Base-by-base conservation (phyloP, 768 basidiomycete genomes). In the Amanita rimosa region DNA sequence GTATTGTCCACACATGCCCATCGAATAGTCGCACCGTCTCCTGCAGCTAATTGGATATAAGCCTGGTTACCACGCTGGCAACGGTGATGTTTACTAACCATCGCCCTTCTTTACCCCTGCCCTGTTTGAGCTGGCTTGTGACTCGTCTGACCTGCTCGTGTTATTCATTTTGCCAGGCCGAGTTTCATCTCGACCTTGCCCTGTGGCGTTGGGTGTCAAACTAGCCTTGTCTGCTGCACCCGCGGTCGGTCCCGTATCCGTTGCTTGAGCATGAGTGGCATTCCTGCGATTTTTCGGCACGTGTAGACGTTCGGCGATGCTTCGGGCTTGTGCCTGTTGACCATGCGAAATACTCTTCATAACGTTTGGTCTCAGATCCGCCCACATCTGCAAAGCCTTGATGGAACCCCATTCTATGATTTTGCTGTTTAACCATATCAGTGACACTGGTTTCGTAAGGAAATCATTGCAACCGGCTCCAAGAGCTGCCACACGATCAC, bases 401-500 rank as follows among this genome's bases (percentile, higher is more conserved):
- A 99, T 98, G 3, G 91, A 95, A 0, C 96, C 96, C 96, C 96
- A 99, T 64, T 99, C 96, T 52, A 95, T 89, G 61, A 98, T 94
- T 71, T 99, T 99, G 70, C 83, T 89, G 62, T 97, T 92, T 45
- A 99, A 71, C 96, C 96, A 99, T 39, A 85, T 73, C 24, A 96
- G 71, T 6, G 89, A 91, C 26, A 99, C 95, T 0, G 96, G 96
- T 60, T 99, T 99, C 36, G 94, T 98, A 43, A 99, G 65, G 67
- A 98, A 99, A 63, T 99, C 96, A 58, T 99, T 98, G 67, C 96
- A 99, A 5, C 96, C 96, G 1, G 96, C 96, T 4, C 90, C 94
- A 34, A 99, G 81, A n/a, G 96, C 96, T 16, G 84, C 84, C 41
- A 97, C 90, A 70, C 96, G 83, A 72, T 99, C 96, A 52, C 80